These are phyloP conservation scores for Hylodesmum podocarpum DNA, from an alignment of 306 rosid genomes.

Conservation along the genomic window DNA sequence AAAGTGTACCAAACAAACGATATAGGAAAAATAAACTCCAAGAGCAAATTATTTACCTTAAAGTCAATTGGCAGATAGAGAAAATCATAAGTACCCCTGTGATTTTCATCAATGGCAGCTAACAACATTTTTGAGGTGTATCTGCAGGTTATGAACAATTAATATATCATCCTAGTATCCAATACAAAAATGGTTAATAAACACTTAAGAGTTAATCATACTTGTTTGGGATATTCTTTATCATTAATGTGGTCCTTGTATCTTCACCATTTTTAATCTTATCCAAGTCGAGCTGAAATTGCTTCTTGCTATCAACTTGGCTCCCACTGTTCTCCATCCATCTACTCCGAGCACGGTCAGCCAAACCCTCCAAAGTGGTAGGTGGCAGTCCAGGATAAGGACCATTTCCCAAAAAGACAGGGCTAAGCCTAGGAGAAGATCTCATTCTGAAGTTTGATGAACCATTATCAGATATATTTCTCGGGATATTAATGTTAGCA, in stretches of 20 bases:
- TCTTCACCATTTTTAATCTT: constrained; percentile 86
- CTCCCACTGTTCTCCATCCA: constrained; percentile 72
- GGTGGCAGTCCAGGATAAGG: constrained; percentile 64
- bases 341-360: constrained; percentile 69
- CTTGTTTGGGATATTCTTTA: constrained; percentile 98
- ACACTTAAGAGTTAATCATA: constrained; percentile 41
- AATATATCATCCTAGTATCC: constrained; percentile 17
- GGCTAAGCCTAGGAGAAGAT: constrained; percentile 81
- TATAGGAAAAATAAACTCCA: not conserved
- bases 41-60: constrained; percentile 55
- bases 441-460: constrained; percentile 78
- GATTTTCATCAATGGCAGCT: constrained; percentile 94
- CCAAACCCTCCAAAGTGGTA: constrained; percentile 62
- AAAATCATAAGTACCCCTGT: constrained; percentile 88
- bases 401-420: constrained; percentile 71
- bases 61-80: constrained; percentile 96
- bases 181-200: not conserved
- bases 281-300: constrained; percentile 92
- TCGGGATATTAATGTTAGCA: constrained; percentile 59
- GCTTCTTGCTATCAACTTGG: constrained; percentile 85
- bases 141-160: constrained; percentile 47
- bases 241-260: constrained; percentile 91
- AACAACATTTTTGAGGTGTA: constrained; percentile 96
- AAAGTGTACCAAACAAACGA: not conserved
- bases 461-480: constrained; percentile 71